Evolutionary conservation across 345 rosid species (phyloP).

Genomic region (Bruguiera gymnorhiza): DNA sequence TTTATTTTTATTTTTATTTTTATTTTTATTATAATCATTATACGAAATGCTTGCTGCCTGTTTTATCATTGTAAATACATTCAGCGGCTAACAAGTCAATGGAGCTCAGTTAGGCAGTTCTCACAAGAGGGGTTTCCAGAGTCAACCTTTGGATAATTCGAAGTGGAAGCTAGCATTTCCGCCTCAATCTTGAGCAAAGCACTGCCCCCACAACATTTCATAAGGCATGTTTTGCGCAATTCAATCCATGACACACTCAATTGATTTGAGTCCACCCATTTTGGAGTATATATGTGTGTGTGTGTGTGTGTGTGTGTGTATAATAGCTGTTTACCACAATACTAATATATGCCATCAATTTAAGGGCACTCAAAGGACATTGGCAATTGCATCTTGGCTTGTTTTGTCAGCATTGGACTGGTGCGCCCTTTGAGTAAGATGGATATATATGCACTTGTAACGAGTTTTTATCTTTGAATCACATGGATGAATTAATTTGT

Average conservation of each 20-base stretch:
- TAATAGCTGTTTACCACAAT: not conserved
- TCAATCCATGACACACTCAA: not conserved
- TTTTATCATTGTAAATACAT: too few relatives aligned
- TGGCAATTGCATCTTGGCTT: too few relatives aligned
- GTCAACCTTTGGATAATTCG: slow-evolving; percentile 1
- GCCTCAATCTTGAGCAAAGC: not conserved
- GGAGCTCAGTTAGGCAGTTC: slow-evolving; percentile 1
- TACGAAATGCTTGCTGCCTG: too few relatives aligned
- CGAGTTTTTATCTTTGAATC: too few relatives aligned
- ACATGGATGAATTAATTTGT: too few relatives aligned
- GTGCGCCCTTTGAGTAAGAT: too few relatives aligned
- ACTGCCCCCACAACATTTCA: not conserved
- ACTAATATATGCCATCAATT: too few relatives aligned
- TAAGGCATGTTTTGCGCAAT: slow-evolving; percentile 12
- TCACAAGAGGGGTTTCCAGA: not conserved
- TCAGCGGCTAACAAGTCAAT: not conserved
- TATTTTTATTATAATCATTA: not conserved
- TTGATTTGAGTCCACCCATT: not conserved
- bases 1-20: not conserved
- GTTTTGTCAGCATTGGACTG: too few relatives aligned
- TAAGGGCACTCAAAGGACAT: too few relatives aligned
- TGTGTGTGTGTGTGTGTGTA: too few relatives aligned
- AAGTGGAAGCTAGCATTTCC: too few relatives aligned
- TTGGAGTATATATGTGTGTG: not conserved
- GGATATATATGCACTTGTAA: too few relatives aligned